These are phyloP conservation scores for Sarocladiaceae sp. DNA, from an alignment of 2,329 filamentous ascomycete species.

Conservation along the genomic window DNA sequence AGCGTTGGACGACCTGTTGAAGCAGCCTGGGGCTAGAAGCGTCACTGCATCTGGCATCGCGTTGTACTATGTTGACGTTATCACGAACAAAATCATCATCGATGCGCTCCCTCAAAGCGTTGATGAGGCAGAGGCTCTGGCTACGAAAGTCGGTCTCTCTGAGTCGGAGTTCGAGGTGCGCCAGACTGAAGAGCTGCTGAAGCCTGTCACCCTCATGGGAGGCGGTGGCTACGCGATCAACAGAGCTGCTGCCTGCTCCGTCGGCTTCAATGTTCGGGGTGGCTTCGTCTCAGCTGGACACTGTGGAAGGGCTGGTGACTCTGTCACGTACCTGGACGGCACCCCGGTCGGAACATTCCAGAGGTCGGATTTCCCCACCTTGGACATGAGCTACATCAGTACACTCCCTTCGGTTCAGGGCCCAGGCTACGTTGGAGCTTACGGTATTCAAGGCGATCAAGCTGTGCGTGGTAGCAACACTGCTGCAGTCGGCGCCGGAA, in stretches of 20 bases:
- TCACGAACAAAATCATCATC: constrained; percentile 11
- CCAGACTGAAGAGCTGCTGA: constrained; percentile 9
- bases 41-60: constrained; percentile 10
- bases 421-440: constrained; percentile 2
- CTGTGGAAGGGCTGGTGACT: constrained; percentile 9
- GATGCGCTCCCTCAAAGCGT: constrained; percentile 10
- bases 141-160: constrained; percentile 10
- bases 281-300: constrained; percentile 12
- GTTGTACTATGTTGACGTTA: constrained; percentile 12
- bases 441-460: background rate
- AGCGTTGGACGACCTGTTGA: constrained; percentile 2
- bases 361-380: constrained; percentile 10
- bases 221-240: constrained; percentile 13
- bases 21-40: background rate
- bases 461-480: constrained; percentile 8
- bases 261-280: constrained; percentile 11
- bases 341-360: constrained; percentile 4
- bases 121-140: constrained; percentile 11
- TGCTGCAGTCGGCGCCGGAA: constrained; percentile 10
- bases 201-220: constrained; percentile 8
- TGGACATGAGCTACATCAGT: constrained; percentile 9
- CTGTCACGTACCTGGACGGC: constrained; percentile 7
- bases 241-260: constrained; percentile 9
- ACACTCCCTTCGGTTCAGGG: background rate
- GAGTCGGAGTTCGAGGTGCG: constrained; percentile 12